Evolutionary conservation across 495 filamentous ascomycete species (phyloP), one percentile per base, ranked within the genome.

Genomic region (Penicillium dipodomyicola): DNA sequence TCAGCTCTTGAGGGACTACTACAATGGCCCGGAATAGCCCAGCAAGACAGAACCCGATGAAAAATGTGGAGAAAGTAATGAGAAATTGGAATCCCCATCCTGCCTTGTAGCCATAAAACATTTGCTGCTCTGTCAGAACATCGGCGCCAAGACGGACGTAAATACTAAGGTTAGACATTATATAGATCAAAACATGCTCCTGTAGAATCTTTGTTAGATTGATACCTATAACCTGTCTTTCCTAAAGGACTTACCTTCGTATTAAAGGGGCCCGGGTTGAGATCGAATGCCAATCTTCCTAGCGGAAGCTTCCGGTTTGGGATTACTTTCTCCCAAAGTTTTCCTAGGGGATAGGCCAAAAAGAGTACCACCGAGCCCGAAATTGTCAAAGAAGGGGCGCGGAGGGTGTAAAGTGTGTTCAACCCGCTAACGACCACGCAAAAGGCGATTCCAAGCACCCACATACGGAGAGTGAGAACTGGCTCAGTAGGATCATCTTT

Each of bases 1-100:
- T 89, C 82, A 96, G 89, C 41, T 87, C 87, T 30, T 80, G 79
- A 4, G 91, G 90, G 10, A 84, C 78, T 15, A 95, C 90, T n/a
- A 93, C 75, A 64, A 87, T 88, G 22, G 85, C 78, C n/a, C 88
- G 79, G 3, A 86, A 60, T 74, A 82, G 47, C 0, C 80, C 80
- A 19, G 80, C 78, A 39, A 82, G 67, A 32, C 76, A 75, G 40
- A 81, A 82, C 10, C 80, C 80, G 32, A 80, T 72, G 41, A 80
- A 71, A 60, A 81, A 78, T 10, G 78, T 80, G 1, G 72, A 67
- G 9, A 70, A 20, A 4, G 64, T 67, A 11, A 72, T 68, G 22
- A 71, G 51, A 7, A 80, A 67, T 52, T 82, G 76, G 67, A 80
- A 83, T 5, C 78, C 49, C 59, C 85, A 75, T 35, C 84, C 84